phyloP scores from a whole-genome alignment of 495 filamentous ascomycete species.

The Trichoderma erinaceum region DNA sequence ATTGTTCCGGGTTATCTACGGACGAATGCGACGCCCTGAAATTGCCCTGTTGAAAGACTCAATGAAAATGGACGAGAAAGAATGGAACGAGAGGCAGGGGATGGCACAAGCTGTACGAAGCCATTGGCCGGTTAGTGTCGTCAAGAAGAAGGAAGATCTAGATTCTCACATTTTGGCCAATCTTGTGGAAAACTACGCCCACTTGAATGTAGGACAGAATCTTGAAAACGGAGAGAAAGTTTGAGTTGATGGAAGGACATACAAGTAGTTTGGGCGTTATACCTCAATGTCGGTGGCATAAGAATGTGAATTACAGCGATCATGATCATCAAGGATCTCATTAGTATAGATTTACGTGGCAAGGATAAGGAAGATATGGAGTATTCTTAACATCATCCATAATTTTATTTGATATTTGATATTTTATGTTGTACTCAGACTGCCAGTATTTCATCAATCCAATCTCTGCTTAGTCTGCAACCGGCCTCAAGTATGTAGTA shows the following conservation, averaged over 20 bases:
- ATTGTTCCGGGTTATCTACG: background rate
- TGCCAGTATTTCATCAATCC: no score
- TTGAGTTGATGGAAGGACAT: background rate
- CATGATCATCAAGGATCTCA: no score
- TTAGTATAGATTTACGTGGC: no score
- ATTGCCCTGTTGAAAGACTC: background rate
- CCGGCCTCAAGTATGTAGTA: background rate
- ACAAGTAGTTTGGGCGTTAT: no score
- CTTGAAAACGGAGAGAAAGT: background rate
- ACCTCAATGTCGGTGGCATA: no score
- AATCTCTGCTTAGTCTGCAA: background rate
- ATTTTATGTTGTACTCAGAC: no score
- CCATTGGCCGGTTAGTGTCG: conserved; percentile 12
- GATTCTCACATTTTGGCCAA: conserved; percentile 13
- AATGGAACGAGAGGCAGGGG: background rate
- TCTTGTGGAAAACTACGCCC: conserved; percentile 8
- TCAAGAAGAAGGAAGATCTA: conserved; percentile 13
- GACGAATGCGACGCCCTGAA: background rate
- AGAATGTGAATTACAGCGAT: no score
- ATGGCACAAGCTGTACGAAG: conserved; percentile 10
- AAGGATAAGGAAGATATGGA: no score
- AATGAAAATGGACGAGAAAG: background rate
- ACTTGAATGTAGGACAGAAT: background rate
- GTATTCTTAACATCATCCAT: no score
- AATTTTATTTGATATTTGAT: no score